Conservation (phyloP, 179 eudicot genomes). For the Silene noctiflora region DNA sequence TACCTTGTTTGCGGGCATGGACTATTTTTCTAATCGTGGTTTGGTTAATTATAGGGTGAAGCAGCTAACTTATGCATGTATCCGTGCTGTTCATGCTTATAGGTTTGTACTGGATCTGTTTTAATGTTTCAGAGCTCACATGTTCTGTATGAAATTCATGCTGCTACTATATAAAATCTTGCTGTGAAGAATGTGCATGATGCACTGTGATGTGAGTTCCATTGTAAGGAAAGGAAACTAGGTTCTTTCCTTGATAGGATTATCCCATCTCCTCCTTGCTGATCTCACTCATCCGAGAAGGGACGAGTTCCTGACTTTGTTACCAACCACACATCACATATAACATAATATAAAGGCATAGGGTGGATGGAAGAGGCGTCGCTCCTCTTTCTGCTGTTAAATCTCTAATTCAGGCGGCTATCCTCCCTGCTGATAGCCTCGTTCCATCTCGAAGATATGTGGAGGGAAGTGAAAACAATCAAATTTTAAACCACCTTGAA, state of each 20-base stretch:
- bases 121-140: neutral
- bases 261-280: neutral
- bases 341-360: too few species aligned
- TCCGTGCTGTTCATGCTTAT: constrained; percentile 69
- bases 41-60: constrained; percentile 70
- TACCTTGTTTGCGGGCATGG: constrained; percentile 59
- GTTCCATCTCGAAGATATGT: too few species aligned
- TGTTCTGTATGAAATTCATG: constrained; percentile 11
- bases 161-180: neutral
- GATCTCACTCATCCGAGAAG: too few species aligned
- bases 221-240: neutral
- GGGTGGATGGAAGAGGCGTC: too few species aligned
- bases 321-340: too few species aligned
- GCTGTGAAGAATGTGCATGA: neutral
- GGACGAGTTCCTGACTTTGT: too few species aligned
- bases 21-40: constrained; percentile 42
- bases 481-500: too few species aligned
- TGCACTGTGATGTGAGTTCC: neutral
- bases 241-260: neutral
- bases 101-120: constrained; percentile 44
- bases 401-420: too few species aligned
- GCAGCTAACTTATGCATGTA: constrained; percentile 61
- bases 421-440: too few species aligned
- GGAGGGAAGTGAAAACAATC: too few species aligned
- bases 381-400: too few species aligned